Conservation (phyloP, 495 filamentous ascomycete genomes). For the Terfezia claveryi region DNA sequence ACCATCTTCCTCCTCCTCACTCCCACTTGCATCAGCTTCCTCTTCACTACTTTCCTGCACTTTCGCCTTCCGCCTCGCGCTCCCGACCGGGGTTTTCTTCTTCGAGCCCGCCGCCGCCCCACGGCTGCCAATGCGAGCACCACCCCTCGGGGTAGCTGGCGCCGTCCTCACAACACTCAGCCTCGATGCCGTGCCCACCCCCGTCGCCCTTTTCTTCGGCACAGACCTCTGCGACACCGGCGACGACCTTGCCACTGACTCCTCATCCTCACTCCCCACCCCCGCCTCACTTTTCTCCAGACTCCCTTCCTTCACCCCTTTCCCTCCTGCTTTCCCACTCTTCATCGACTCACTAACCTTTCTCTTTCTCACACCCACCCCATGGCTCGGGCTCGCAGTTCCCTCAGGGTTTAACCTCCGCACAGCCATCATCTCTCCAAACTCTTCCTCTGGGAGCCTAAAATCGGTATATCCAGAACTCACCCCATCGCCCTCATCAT, state of each 20-base stretch:
- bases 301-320: constrained; percentile 18
- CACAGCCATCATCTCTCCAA: constrained; percentile 49
- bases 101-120: background rate
- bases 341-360: constrained; percentile 20
- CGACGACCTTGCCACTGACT: background rate
- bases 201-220: background rate
- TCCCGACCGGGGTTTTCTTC: background rate
- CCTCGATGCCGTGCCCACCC: background rate
- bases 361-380: constrained; percentile 24
- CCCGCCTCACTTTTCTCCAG: constrained; percentile 5
- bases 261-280: constrained; percentile 6
- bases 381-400: constrained; percentile 33
- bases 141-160: background rate
- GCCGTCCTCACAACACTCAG: background rate
- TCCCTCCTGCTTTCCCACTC: constrained; percentile 33
- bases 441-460: constrained; percentile 54
- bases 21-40: background rate
- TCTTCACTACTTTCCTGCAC: background rate
- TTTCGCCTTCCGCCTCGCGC: background rate
- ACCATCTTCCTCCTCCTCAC: background rate
- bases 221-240: background rate
- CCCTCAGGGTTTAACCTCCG: constrained; percentile 37
- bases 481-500: background rate
- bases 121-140: background rate
- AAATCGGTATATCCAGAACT: constrained; percentile 29